Evolutionary conservation across 2,329 filamentous ascomycete genomes (phyloP).

Genomic region (Xylaria sp.): DNA sequence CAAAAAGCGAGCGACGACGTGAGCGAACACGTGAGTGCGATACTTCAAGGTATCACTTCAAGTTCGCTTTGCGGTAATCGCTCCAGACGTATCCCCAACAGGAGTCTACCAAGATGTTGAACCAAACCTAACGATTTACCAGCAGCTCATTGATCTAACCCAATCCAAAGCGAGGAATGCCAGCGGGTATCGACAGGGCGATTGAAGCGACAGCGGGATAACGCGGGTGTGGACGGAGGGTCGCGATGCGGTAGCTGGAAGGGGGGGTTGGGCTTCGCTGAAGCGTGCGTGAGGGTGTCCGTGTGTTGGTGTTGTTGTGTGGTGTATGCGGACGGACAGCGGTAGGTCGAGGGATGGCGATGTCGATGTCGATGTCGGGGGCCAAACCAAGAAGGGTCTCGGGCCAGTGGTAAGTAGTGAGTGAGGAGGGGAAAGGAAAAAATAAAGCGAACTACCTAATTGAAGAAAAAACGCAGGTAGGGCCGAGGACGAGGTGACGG

Average conservation of each 20-base stretch:
- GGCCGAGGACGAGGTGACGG: constrained; percentile 29
- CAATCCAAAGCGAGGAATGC: background rate
- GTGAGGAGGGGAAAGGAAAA: constrained; percentile 23
- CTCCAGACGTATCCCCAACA: constrained; percentile 6
- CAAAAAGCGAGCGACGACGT: constrained; percentile 33
- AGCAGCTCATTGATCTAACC: constrained; percentile 9
- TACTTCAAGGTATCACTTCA: constrained; percentile 11
- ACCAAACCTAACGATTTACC: constrained; percentile 8
- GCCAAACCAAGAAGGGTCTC: constrained; percentile 23
- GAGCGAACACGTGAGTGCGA: constrained; percentile 2
- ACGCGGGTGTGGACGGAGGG: background rate
- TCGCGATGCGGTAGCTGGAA: constrained; percentile 8
- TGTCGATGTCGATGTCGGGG: constrained; percentile 32
- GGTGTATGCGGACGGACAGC: constrained; percentile 6
- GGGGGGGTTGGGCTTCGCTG: constrained; percentile 14
- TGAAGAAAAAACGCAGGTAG: constrained; percentile 23
- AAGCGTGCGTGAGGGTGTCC: background rate
- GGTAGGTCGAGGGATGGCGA: constrained; percentile 20
- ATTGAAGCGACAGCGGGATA: constrained; percentile 2
- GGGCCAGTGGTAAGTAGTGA: constrained; percentile 29
- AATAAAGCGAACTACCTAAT: constrained; percentile 23
- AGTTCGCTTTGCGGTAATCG: constrained; percentile 14
- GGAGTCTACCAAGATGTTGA: constrained; percentile 11
- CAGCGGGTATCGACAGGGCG: constrained; percentile 13
- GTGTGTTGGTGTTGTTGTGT: background rate